Conservation (phyloP, 2,329 filamentous ascomycete genomes). For the Zymoseptoria pseudotritici region DNA sequence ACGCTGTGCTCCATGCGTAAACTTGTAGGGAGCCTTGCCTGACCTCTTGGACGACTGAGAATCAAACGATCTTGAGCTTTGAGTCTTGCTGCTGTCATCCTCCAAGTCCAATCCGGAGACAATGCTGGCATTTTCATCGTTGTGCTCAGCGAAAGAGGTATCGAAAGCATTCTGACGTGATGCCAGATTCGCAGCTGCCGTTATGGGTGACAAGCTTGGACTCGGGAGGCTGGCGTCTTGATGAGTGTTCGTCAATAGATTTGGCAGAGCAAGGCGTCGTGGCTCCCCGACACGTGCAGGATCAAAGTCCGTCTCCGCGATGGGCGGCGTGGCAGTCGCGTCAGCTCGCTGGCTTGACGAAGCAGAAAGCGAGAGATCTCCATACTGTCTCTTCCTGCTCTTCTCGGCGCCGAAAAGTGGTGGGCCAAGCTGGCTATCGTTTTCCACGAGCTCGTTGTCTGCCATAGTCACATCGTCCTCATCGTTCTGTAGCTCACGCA, state of each 20-base stretch:
- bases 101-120: constrained; percentile 29
- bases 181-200: constrained; percentile 61
- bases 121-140: constrained; percentile 27
- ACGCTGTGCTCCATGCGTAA: constrained; percentile 12
- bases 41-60: constrained; percentile 13
- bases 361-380: constrained; percentile 10
- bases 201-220: constrained; percentile 83
- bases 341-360: constrained; percentile 10
- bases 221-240: constrained; percentile 92
- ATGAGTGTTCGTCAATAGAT: constrained; percentile 62
- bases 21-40: constrained; percentile 6
- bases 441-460: constrained; percentile 22
- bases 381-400: constrained; percentile 12
- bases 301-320: constrained; percentile 64
- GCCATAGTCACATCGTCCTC: constrained; percentile 23
- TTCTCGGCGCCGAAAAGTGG: constrained; percentile 19
- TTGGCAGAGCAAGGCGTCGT: constrained; percentile 33
- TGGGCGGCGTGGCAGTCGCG: constrained; percentile 61
- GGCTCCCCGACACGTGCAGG: constrained; percentile 32
- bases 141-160: constrained; percentile 26
- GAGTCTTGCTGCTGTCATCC: constrained; percentile 22
- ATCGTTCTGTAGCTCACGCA: constrained; percentile 24
- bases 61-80: constrained; percentile 19
- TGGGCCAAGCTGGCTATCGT: constrained; percentile 23
- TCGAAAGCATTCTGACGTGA: constrained; percentile 28